Base-by-base conservation (phyloP, 257 asterid genomes). In the Nicotiana knightiana region DNA sequence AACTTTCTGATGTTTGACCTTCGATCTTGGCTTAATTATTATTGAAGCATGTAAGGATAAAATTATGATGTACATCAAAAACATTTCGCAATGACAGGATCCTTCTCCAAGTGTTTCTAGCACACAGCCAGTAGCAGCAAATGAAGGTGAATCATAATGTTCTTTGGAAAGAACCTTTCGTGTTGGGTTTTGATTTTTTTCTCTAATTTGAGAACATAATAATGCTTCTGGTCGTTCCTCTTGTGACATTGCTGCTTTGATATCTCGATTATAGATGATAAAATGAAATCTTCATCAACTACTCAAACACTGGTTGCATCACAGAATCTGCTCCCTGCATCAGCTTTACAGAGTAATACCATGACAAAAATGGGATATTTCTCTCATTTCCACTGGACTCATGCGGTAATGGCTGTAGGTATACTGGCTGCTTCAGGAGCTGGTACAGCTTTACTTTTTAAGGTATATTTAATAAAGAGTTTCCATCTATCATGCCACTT, bases 371-470 rank as follows among this genome's bases (percentile, higher is more conserved):
- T 84, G 80, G 94, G 96, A 63, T 85, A 82, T 67, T 81, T 91
- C 57, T 82, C 93, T 82, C 88, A 81, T 30, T 92, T 94, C 88
- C 94, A 86, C 80, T 96, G 99, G 98, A 91, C 90, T 85, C 97
- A 94, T 82, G 97, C 91, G 63, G 67, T 96, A 86, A 83, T 91
- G 86, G 98, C 94, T 71, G 89, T 94, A 18, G 93, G 97, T n/a
- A 77, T 91, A 73, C 84, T 96, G 85, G 93, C 96, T 82, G 92
- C 77, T 82, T 90, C 98, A 55, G 98, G 99, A 81, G 93, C 93
- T 84, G 97, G 97, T 85, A 89, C 98, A 67, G 93, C 90, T 59
- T 89, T 94, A 58, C 85, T 91, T 87, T 82, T 94, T 87, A 93
- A 94, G 99, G 99, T 96, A 90, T 84, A 35, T 39, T 37, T 80